Conservation (phyloP, 225 moss, liverwort and hornwort genomes). For the Pseudisothecium myosuroides region DNA sequence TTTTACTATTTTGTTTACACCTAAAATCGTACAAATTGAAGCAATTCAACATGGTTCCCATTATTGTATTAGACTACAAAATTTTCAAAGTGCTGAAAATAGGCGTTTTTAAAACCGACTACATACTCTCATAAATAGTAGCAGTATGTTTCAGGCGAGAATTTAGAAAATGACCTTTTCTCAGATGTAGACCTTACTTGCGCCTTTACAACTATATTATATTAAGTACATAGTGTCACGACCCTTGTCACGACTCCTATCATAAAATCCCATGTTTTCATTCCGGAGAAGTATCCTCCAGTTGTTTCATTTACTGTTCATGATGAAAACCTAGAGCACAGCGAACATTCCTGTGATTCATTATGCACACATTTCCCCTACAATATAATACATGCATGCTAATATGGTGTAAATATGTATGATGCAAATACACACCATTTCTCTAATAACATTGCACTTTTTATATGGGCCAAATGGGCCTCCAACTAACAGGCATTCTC, state of each 20-base stretch:
- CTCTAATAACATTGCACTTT: accelerated
- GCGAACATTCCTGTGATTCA: too few relatives aligned
- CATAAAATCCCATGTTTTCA: not conserved
- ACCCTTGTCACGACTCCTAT: not conserved
- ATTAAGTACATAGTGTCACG: accelerated
- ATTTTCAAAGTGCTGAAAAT: not conserved
- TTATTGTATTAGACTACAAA: not conserved
- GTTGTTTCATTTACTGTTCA: not conserved
- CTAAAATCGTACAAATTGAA: not conserved
- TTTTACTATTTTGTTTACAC: too few relatives aligned
- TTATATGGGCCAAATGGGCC: not conserved
- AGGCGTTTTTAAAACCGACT: accelerated
- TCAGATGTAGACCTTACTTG: accelerated
- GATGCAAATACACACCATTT: not conserved
- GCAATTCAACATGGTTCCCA: not conserved
- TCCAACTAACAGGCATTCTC: not conserved
- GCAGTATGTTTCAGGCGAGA: not conserved
- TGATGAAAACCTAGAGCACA: accelerated
- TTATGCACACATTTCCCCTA: too few relatives aligned
- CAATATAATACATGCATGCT: too few relatives aligned
- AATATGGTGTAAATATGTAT: not conserved
- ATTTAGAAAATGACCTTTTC: not conserved
- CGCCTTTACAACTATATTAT: not conserved
- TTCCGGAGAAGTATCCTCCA: accelerated
- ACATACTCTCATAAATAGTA: not conserved